phyloP scores from a whole-genome alignment of 2,329 filamentous ascomycete genomes.

The Aureobasidium sp. region DNA sequence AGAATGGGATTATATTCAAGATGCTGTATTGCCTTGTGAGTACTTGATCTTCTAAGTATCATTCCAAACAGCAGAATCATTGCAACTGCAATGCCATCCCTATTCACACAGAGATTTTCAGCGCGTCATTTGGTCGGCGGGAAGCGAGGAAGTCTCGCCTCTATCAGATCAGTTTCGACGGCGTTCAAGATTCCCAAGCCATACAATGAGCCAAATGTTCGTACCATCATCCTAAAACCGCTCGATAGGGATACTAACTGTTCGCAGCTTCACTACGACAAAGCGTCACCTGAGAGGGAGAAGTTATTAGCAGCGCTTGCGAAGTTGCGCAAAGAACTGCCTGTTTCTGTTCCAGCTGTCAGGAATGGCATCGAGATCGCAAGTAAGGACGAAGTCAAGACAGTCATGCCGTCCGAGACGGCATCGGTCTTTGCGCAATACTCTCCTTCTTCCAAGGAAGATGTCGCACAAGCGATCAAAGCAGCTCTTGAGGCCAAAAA shows the following conservation, averaged over 20 bases:
- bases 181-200: background rate
- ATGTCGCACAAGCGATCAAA: slow-evolving; percentile 20
- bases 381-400: background rate
- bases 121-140: no score
- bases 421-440: background rate
- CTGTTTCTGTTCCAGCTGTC: background rate
- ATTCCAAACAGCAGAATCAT: no score
- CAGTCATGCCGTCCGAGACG: background rate
- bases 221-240: background rate
- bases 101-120: no score
- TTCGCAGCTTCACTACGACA: background rate
- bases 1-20: no score
- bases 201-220: background rate
- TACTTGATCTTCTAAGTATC: no score
- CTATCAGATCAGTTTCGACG: background rate
- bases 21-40: no score
- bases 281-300: background rate
- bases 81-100: no score
- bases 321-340: background rate
- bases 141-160: no score
- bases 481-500: slow-evolving; percentile 26
- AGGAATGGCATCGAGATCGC: background rate
- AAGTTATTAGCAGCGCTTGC: background rate
- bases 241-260: background rate
- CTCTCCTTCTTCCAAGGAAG: background rate